Evolutionary conservation across 768 basidiomycete species (phyloP), one percentile per base, ranked within the genome.

Genomic region (Arthromyces matolae): DNA sequence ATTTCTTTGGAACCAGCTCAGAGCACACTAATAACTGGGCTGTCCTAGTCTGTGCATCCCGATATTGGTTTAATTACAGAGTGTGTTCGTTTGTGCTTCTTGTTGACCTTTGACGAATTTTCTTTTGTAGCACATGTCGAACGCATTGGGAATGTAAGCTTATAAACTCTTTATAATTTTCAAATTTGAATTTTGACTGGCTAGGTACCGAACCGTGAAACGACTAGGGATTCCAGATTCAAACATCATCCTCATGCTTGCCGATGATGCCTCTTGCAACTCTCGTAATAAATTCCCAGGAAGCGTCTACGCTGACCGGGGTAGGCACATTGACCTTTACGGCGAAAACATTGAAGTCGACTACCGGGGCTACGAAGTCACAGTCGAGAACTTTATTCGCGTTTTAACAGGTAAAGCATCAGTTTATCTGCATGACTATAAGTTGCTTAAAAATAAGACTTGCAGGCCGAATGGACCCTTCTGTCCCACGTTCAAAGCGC

Each of bases 41-140:
- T 1, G 94, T 99, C 5, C 73, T 98, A 28, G 94, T 98, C 4
- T 94, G 89, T 58, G 78, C 96, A 1, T 96, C 93, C 5, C 65
- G 94, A 48, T 95, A 94, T 64, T 97, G 94, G 94, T 99, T 99
- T 76, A 99, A 99, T 64, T 99, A 99, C 62, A 74, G 95, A 34
- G 95, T 96, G 60, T 43, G 86, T 77, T 13, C 18, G 6, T 14
- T 31, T 5, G 35, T 6, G 12, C 29, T 10, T 22, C 25, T 28
- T 23, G 22, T 36, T 1, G 33, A 1, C 41, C 16, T 16, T 24
- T 29, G 13, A 39, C 19, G n/a, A n/a, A n/a, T n/a, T n/a, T n/a
- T n/a, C 10, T 14, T 23, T 18, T 19, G 0, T 4, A 97, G 93
- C 96, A 98, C 65, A 98, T 98, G 93, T 84, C 96, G 8, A 99